A percentile compares a stretch with the other conserved stretches of the same genome.
These are phyloP conservation scores for Meira nashicola DNA, from an alignment of 1,284 basidiomycete genomes.

Conservation along the genomic window DNA sequence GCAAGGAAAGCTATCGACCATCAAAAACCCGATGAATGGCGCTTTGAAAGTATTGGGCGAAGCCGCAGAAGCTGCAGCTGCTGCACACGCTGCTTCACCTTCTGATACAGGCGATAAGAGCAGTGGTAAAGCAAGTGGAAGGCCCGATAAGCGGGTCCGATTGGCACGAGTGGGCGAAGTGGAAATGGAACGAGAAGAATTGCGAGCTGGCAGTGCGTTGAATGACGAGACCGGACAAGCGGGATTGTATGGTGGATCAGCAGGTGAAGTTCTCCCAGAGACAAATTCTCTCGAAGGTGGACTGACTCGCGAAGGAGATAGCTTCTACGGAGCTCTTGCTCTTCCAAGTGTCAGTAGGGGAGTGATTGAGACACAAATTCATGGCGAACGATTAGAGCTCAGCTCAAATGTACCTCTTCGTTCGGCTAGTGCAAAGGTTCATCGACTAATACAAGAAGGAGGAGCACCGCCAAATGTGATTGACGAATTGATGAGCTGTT, in stretches of 20 bases:
- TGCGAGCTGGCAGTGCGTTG: conserved; percentile 13
- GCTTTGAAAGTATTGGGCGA: not conserved
- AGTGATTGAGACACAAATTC: conserved; percentile 41
- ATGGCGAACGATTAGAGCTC: conserved; percentile 46
- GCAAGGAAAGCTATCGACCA: not conserved
- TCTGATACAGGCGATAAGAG: not conserved
- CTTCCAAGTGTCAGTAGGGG: conserved; percentile 44
- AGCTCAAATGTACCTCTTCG: conserved; percentile 41
- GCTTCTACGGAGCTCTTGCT: conserved; percentile 46
- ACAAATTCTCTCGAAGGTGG: conserved; percentile 41
- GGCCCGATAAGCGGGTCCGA: not conserved
- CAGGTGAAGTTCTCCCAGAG: not conserved
- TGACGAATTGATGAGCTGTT: conserved; percentile 35
- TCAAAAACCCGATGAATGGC: not conserved
- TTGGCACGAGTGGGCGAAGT: not conserved
- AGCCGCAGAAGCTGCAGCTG: not conserved
- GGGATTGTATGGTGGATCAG: not conserved
- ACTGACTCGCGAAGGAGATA: conserved; percentile 41
- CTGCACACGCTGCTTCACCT: not conserved
- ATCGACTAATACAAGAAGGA: conserved; percentile 44
- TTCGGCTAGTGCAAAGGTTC: conserved; percentile 43
- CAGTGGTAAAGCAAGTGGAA: not conserved
- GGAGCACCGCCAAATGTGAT: conserved; percentile 42
- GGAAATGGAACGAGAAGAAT: conserved; percentile 44
- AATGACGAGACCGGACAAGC: conserved; percentile 10